phyloP scores from a whole-genome alignment of 2,329 filamentous ascomycete genomes.

The Sarocladium strictum region DNA sequence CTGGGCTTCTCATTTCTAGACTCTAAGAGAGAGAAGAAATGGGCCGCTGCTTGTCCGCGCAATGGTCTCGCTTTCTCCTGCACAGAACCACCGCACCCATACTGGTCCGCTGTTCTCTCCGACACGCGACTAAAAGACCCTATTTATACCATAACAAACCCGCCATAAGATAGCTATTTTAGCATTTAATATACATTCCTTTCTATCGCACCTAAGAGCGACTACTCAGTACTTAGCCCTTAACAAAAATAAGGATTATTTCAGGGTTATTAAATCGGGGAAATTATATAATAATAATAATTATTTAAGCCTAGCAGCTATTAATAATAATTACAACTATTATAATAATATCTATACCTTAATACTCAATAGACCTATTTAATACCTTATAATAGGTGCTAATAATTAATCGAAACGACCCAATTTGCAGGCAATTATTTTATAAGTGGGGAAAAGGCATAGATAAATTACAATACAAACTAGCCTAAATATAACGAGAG shows the following conservation, averaged over 20 bases:
- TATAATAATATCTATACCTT: not conserved
- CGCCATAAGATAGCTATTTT: too few species aligned
- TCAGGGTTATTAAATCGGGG: not conserved
- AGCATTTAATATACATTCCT: too few species aligned
- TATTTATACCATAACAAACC: too few species aligned
- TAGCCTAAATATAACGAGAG: not conserved
- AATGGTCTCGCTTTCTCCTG: too few species aligned
- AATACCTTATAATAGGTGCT: not conserved
- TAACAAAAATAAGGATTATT: slow-evolving; percentile 1
- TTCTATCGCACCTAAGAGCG: too few species aligned
- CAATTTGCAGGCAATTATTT: slow-evolving; percentile 6
- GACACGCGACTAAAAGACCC: too few species aligned
- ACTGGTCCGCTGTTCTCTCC: too few species aligned
- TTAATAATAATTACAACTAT: not conserved
- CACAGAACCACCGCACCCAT: too few species aligned
- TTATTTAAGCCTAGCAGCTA: not conserved
- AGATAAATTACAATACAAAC: slow-evolving; percentile 2
- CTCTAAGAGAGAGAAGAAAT: too few species aligned
- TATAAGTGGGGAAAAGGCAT: slow-evolving; percentile 11
- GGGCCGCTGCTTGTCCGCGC: too few species aligned
- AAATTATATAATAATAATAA: slow-evolving; percentile 7
- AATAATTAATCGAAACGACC: slow-evolving; percentile 7
- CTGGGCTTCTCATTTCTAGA: too few species aligned
- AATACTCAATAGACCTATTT: not conserved
- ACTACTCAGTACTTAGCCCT: too few species aligned